These are phyloP conservation scores for Phytopythium aichiense DNA, from an alignment of 352 stramenopile species.

Conservation along the genomic window DNA sequence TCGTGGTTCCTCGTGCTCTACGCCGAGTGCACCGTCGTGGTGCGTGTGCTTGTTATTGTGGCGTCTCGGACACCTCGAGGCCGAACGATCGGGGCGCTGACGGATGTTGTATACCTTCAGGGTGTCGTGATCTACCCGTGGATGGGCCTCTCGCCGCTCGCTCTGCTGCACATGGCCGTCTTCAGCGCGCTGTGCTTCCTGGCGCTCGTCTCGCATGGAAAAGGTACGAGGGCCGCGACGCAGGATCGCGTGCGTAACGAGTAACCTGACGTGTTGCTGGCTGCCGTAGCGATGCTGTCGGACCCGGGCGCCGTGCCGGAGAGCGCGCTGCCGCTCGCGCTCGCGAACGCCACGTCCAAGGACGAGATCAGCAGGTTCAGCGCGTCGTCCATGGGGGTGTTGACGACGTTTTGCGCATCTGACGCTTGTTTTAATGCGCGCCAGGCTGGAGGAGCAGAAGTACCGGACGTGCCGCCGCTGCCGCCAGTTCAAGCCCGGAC, in stretches of 20 bases:
- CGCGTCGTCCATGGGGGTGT: neutral
- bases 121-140: conserved; percentile 89
- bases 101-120: conserved; percentile 14
- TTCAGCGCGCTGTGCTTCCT: conserved; percentile 83
- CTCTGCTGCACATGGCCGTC: conserved; percentile 58
- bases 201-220: conserved; percentile 92
- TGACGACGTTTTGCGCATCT: neutral
- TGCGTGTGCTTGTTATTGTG: conserved; percentile 18
- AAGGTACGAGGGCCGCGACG: conserved; percentile 40
- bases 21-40: conserved; percentile 87
- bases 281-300: conserved; percentile 92
- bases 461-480: conserved; percentile 88
- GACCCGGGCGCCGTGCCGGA: conserved; percentile 96
- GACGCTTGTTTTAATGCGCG: neutral
- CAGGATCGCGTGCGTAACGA: neutral
- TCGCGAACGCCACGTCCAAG: conserved; percentile 62
- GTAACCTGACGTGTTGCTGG: neutral
- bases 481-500: conserved; percentile 94
- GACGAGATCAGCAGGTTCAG: conserved; percentile 63
- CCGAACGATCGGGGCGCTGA: neutral
- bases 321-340: conserved; percentile 85
- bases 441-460: conserved; percentile 75
- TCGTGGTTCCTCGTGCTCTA: conserved; percentile 91
- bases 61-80: neutral
- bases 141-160: conserved; percentile 74